A percentile compares a stretch with the other conserved stretches of the same genome.
Evolutionary conservation across 805 yeast species (phyloP).

Genomic region (Candida hungchunana): DNA sequence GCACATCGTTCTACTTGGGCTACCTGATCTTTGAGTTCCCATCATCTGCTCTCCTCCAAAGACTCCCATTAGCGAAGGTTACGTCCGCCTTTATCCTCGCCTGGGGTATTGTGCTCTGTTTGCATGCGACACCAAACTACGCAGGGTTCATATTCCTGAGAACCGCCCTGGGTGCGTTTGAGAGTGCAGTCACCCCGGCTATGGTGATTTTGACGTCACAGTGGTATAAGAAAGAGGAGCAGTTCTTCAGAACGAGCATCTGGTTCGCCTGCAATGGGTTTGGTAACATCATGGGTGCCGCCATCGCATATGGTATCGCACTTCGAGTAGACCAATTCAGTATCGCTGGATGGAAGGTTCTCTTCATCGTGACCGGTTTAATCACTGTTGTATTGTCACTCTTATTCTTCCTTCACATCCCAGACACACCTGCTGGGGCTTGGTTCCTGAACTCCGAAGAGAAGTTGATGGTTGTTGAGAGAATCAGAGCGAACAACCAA

Average conservation of each 20-base stretch:
- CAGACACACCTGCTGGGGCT: slow-evolving; percentile 50
- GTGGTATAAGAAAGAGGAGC: slow-evolving; percentile 49
- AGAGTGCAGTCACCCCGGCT: slow-evolving; percentile 52
- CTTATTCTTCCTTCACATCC: slow-evolving; percentile 45
- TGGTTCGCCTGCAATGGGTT: slow-evolving; percentile 44
- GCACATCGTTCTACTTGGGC: slow-evolving; percentile 59
- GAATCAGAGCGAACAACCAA: slow-evolving; percentile 49
- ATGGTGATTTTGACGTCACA: slow-evolving; percentile 52
- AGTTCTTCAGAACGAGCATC: slow-evolving; percentile 37
- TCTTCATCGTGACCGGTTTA: slow-evolving; percentile 56
- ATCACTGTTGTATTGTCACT: slow-evolving; percentile 51
- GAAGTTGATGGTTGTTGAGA: slow-evolving; percentile 42
- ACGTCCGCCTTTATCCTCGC: slow-evolving; percentile 41
- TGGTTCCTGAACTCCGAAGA: slow-evolving; percentile 44
- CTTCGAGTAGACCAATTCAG: slow-evolving; percentile 32
- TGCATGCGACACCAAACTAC: slow-evolving; percentile 38
- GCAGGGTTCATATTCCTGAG: slow-evolving; percentile 42
- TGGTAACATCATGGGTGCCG: slow-evolving; percentile 44
- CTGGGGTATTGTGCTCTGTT: slow-evolving; percentile 56
- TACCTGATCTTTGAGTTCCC: slow-evolving; percentile 55
- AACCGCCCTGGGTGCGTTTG: slow-evolving; percentile 46
- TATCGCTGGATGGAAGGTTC: slow-evolving; percentile 53
- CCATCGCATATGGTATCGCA: slow-evolving; percentile 51
- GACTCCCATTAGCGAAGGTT: slow-evolving; percentile 51
- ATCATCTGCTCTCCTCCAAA: slow-evolving; percentile 44